Evolutionary conservation across 495 filamentous ascomycete species (phyloP).

Genomic region (Wilcoxina mikolae): DNA sequence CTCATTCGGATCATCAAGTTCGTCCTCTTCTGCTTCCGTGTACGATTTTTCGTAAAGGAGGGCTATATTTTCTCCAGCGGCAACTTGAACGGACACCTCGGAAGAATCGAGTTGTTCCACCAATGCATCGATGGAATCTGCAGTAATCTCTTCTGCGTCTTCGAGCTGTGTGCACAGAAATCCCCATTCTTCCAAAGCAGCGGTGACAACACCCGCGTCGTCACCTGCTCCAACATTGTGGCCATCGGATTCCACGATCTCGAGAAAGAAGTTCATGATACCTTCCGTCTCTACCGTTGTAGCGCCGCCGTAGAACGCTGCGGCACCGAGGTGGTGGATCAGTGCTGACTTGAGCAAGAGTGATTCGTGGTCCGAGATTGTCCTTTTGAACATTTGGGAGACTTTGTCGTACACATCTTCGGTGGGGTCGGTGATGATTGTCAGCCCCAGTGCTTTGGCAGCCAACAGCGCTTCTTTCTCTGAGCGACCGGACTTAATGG

Average conservation of each 20-base stretch:
- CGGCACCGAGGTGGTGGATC: slow-evolving; percentile 58
- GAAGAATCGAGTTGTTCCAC: slow-evolving; percentile 75
- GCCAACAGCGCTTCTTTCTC: slow-evolving; percentile 60
- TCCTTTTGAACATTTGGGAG: slow-evolving; percentile 47
- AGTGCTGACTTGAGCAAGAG: slow-evolving; percentile 52
- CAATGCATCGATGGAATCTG: slow-evolving; percentile 66
- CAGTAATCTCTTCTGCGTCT: slow-evolving; percentile 59
- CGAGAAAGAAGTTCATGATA: slow-evolving; percentile 68
- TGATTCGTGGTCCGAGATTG: slow-evolving; percentile 55
- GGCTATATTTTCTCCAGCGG: slow-evolving; percentile 81
- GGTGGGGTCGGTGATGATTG: slow-evolving; percentile 56
- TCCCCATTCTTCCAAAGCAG: slow-evolving; percentile 78
- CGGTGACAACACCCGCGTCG: slow-evolving; percentile 58
- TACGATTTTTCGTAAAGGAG: slow-evolving; percentile 75
- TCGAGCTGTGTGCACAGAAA: slow-evolving; percentile 71
- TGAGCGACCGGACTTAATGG: slow-evolving; percentile 53
- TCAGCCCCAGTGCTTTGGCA: slow-evolving; percentile 59
- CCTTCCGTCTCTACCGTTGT: slow-evolving; percentile 53
- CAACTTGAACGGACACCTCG: slow-evolving; percentile 63
- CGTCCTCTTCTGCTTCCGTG: slow-evolving; percentile 43
- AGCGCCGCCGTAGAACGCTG: slow-evolving; percentile 66
- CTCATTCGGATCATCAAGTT: slow-evolving; percentile 37
- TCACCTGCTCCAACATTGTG: slow-evolving; percentile 58
- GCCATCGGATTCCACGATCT: slow-evolving; percentile 78
- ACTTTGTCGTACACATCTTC: slow-evolving; percentile 55